These are phyloP conservation scores for Trametes versicolor DNA, from an alignment of 1,284 basidiomycete species.

Conservation along the genomic window DNA sequence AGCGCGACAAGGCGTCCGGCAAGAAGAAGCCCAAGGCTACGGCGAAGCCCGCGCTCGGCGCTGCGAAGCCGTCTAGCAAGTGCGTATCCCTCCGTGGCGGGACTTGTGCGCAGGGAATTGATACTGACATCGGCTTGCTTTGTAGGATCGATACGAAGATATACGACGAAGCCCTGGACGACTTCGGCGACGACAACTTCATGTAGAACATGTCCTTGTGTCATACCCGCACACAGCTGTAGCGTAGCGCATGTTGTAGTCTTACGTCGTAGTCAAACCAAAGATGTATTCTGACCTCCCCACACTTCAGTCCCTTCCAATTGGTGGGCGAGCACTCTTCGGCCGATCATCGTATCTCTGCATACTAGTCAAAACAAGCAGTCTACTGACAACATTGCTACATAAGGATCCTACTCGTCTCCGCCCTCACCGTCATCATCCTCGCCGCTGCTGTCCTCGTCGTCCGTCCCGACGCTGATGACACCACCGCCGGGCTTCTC, in stretches of 20 bases:
- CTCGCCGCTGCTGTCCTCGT: constrained; percentile 71
- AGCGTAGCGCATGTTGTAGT: constrained; percentile 32
- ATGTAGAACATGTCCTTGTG: constrained; percentile 58
- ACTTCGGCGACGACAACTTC: constrained; percentile 83
- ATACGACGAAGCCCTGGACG: constrained; percentile 91
- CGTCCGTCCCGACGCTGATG: constrained; percentile 74
- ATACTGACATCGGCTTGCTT: constrained; percentile 7
- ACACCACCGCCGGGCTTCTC: constrained; percentile 76
- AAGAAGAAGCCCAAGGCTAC: constrained; percentile 88
- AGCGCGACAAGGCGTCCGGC: constrained; percentile 83
- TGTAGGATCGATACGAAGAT: constrained; percentile 75
- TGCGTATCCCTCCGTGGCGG: constrained; percentile 47
- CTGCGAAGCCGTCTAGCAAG: constrained; percentile 72
- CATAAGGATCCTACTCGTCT: constrained; percentile 25
- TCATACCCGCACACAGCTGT: constrained; percentile 28
- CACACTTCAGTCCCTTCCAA: neutral
- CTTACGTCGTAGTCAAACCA: constrained; percentile 6
- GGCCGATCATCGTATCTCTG: too few species aligned
- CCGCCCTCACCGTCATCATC: constrained; percentile 36
- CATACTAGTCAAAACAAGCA: neutral
- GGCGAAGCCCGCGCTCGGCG: constrained; percentile 79
- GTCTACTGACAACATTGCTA: neutral
- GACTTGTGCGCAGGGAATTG: neutral
- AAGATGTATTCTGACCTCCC: constrained; percentile 15
- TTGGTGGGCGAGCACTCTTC: neutral